These are phyloP conservation scores for Wallacemonas sp. DNA, from an alignment of 208 protist genomes.

Conservation along the genomic window DNA sequence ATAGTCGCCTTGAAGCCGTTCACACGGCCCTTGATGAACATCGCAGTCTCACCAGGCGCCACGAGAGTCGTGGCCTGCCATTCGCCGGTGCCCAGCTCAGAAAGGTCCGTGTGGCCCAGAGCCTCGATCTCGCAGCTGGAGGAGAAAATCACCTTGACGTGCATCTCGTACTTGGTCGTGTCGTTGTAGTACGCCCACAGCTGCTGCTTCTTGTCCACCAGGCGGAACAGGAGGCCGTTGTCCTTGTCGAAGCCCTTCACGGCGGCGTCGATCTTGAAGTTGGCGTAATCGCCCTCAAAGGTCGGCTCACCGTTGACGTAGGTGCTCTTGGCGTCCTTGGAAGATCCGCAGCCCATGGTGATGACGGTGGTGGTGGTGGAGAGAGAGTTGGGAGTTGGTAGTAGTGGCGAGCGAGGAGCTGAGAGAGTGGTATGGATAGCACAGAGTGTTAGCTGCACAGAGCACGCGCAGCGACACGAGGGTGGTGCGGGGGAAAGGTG, in stretches of 20 bases:
- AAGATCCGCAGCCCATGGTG: conserved; percentile 81
- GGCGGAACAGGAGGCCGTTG: conserved; percentile 83
- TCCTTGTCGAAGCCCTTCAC: conserved; percentile 72
- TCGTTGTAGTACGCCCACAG: conserved; percentile 92
- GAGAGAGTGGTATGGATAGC: no score
- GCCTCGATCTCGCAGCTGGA: conserved; percentile 75
- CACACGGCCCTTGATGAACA: conserved; percentile 82
- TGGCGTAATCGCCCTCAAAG: conserved; percentile 67
- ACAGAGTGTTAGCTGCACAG: no score
- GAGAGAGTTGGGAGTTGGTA: no score
- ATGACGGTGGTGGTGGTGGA: not conserved
- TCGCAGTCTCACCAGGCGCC: conserved; percentile 68
- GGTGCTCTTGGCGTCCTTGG: conserved; percentile 23
- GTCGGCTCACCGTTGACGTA: conserved; percentile 74
- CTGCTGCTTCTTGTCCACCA: conserved; percentile 75
- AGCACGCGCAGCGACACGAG: no score
- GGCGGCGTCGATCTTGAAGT: conserved; percentile 69
- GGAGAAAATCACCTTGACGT: conserved; percentile 72
- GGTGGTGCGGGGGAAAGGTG: no score
- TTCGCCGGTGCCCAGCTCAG: conserved; percentile 55
- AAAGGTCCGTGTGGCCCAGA: conserved; percentile 64
- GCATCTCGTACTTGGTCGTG: conserved; percentile 82
- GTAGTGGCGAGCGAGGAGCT: no score
- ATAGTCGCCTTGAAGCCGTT: conserved; percentile 79
- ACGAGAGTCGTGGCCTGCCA: conserved; percentile 62